A percentile compares a stretch with the other conserved stretches of the same genome.
phyloP scores from a whole-genome alignment of 352 stramenopile genomes.

The Globisporangium alternatum region DNA sequence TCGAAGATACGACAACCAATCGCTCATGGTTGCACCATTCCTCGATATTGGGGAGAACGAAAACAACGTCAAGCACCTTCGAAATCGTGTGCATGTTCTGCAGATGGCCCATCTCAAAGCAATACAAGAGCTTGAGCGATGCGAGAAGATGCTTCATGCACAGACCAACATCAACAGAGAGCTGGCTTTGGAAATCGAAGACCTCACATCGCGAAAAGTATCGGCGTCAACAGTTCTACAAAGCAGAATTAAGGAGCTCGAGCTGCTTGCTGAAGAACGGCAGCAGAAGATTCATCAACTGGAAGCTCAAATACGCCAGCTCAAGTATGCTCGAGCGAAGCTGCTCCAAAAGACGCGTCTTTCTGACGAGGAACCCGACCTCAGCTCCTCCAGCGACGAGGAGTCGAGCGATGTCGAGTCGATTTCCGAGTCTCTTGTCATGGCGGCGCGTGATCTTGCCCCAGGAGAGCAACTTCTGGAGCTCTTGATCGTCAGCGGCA shows the following conservation, averaged over 20 bases:
- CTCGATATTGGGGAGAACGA: constrained; percentile 16
- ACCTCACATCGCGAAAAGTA: constrained; percentile 74
- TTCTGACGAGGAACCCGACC: constrained; percentile 20
- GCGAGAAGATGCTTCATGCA: constrained; percentile 93
- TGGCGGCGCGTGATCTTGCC: constrained; percentile 52
- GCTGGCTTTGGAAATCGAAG: constrained; percentile 88
- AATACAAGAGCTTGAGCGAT: constrained; percentile 89
- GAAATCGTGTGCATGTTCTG: constrained; percentile 83
- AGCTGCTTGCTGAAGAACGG: constrained; percentile 77
- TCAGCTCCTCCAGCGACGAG: constrained; percentile 36
- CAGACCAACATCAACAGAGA: constrained; percentile 95
- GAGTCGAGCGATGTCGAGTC: constrained; percentile 49
- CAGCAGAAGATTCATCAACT: constrained; percentile 79
- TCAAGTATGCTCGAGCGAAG: constrained; percentile 77
- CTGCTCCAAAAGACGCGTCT: constrained; percentile 30
- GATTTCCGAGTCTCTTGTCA: constrained; percentile 62
- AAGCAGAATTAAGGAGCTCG: constrained; percentile 81
- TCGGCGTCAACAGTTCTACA: constrained; percentile 70
- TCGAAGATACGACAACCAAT: constrained; percentile 31
- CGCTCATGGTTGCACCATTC: constrained; percentile 5
- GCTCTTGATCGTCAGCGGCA: constrained; percentile 77
- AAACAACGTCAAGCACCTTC: constrained; percentile 54
- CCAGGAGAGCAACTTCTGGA: constrained; percentile 91
- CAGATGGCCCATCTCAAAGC: constrained; percentile 89
- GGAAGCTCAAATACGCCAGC: constrained; percentile 86